phyloP scores from a whole-genome alignment of 2,329 filamentous ascomycete species.

The Diaporthe sp. region DNA sequence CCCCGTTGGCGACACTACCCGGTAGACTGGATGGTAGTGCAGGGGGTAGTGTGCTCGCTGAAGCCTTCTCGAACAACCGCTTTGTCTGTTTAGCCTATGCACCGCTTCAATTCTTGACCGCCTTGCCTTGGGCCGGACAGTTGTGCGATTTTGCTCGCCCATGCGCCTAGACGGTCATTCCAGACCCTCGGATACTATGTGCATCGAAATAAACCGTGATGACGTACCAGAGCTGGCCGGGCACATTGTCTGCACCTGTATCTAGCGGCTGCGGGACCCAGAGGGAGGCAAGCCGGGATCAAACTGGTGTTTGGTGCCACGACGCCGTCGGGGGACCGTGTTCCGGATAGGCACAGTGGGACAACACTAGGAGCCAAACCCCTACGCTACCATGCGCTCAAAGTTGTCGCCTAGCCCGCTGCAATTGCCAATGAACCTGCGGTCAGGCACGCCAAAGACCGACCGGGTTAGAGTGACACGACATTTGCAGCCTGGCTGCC shows the following conservation, averaged over 20 bases:
- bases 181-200: constrained; percentile 1
- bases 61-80: constrained; percentile 18
- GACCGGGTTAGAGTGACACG: neutral
- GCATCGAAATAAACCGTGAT: neutral
- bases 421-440: neutral
- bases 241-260: neutral
- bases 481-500: neutral
- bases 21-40: neutral
- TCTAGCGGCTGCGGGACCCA: neutral
- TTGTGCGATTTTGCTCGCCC: neutral
- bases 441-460: neutral
- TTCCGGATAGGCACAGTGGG: neutral
- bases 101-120: constrained; percentile 3
- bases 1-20: neutral
- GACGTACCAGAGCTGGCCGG: neutral
- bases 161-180: neutral
- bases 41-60: neutral
- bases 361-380: neutral
- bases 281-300: neutral
- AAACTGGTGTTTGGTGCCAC: constrained; percentile 15
- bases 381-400: neutral
- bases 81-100: constrained; percentile 32
- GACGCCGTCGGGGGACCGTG: neutral
- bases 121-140: neutral
- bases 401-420: neutral